Base-by-base conservation (phyloP, 495 filamentous ascomycete species). In the Friedmanniomyces simplex region DNA sequence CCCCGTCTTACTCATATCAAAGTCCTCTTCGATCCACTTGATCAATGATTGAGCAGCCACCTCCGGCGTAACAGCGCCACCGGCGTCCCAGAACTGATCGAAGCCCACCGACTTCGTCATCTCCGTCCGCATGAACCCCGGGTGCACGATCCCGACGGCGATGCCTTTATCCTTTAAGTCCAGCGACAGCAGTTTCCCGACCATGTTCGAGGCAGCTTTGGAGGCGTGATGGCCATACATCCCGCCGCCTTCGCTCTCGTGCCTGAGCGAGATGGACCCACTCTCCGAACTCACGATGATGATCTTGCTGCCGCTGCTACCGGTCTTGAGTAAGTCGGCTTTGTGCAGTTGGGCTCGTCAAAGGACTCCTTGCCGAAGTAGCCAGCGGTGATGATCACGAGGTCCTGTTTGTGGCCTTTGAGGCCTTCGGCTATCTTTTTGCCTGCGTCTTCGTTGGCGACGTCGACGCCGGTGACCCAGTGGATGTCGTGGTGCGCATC, bases 131-230 rank as follows among this genome's bases (percentile, higher is more conserved):
- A 89, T 86, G 66, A 87, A 87, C 0, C 84, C 83, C 3, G 85
- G 84, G 68, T 89, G 85, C 20, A 88, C 74, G 50, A 87, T 71
- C 6, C 77, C 82, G 10, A 89, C 79, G 1, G 82, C 75, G 50
- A 89, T 76, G 0, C 76, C 80, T 42, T 81, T 72, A 0, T 77
- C 73, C 66, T 83, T 82, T 20, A 89, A 68, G 66, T 89, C 85
- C 59, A 86, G 67, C 61, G 78, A 81, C 32, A 89, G 67, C 45
- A 89, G 72, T 63, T 84, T 85, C 3, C 83, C 85, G 4, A 82
- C 81, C 85, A 89, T 89, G 66, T 88, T 89, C 54, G 84, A 66
- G 3, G 84, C 85, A 5, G 82, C 76, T 64, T 89, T 88, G 69
- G 77, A 82, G 0, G 76, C 85, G 74, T 89, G 85, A 65, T 88